phyloP scores from a whole-genome alignment of 75 land plant species.

The Azolla pinnata region DNA sequence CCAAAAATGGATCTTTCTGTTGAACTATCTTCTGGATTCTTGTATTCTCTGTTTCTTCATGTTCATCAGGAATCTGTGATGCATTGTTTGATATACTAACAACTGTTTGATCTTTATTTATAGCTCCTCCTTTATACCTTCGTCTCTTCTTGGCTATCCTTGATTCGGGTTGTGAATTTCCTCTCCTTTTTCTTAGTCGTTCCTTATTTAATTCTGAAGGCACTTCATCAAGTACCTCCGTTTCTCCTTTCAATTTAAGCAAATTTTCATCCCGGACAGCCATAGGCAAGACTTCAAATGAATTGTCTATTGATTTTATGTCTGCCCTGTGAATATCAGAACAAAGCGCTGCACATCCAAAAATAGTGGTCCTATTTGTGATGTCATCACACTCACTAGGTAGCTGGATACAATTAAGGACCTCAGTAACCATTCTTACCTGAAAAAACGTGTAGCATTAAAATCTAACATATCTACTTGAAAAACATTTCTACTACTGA shows the following conservation, averaged over 20 bases:
- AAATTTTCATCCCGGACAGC: neutral
- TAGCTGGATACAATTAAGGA: too few species aligned
- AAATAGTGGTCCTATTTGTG: neutral
- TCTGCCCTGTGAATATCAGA: neutral
- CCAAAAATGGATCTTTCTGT: neutral
- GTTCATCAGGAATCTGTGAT: neutral
- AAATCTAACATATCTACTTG: too few species aligned
- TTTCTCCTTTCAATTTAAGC: neutral
- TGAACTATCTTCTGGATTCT: neutral
- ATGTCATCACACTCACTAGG: neutral
- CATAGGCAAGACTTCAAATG: too few species aligned
- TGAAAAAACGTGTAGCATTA: too few species aligned
- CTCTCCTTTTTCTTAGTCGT: too few species aligned
- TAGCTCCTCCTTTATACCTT: too few species aligned
- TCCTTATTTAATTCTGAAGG: neutral
- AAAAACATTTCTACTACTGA: too few species aligned
- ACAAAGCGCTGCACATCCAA: constrained; percentile 2
- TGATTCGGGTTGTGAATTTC: too few species aligned
- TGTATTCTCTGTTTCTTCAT: neutral
- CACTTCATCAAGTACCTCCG: neutral
- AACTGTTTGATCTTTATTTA: too few species aligned
- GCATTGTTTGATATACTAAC: neutral
- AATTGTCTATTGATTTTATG: neutral
- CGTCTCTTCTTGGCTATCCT: too few species aligned
- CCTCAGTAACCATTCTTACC: too few species aligned